phyloP scores from a whole-genome alignment of 768 basidiomycete genomes.

The Lentinula sp. region DNA sequence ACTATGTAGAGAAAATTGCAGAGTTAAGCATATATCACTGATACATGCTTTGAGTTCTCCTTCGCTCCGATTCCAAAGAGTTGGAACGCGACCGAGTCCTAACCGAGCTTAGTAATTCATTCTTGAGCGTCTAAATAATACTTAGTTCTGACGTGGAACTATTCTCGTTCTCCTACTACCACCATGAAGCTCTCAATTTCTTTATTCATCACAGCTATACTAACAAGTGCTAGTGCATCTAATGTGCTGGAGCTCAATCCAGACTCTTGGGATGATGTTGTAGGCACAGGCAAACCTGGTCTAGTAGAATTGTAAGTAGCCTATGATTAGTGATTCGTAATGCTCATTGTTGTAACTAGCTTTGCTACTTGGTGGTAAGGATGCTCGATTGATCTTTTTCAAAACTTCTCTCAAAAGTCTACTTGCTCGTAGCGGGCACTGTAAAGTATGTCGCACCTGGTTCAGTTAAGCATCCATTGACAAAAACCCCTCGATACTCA shows the following conservation, averaged over 20 bases:
- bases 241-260: constrained; percentile 80
- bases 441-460: constrained; percentile 51
- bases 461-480: not conserved
- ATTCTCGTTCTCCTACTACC: constrained; percentile 17
- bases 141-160: constrained; percentile 20
- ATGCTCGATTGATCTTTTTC: not conserved
- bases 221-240: constrained; percentile 58
- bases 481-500: constrained; percentile 21
- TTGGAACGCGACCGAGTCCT: not conserved
- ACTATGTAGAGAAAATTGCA: too few relatives aligned
- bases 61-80: not conserved
- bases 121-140: not conserved
- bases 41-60: not conserved
- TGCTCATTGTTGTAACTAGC: constrained; percentile 29
- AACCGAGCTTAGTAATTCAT: constrained; percentile 1
- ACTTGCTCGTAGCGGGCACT: constrained; percentile 57
- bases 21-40: too few relatives aligned
- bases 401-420: not conserved
- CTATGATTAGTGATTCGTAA: not conserved
- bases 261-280: constrained; percentile 64
- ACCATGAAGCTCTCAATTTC: constrained; percentile 57
- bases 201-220: constrained; percentile 48
- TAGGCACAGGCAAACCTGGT: constrained; percentile 79
- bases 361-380: constrained; percentile 87
- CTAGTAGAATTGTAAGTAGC: constrained; percentile 84